phyloP scores from a whole-genome alignment of 176 grass and related monocot species.

The Paspalum vaginatum region DNA sequence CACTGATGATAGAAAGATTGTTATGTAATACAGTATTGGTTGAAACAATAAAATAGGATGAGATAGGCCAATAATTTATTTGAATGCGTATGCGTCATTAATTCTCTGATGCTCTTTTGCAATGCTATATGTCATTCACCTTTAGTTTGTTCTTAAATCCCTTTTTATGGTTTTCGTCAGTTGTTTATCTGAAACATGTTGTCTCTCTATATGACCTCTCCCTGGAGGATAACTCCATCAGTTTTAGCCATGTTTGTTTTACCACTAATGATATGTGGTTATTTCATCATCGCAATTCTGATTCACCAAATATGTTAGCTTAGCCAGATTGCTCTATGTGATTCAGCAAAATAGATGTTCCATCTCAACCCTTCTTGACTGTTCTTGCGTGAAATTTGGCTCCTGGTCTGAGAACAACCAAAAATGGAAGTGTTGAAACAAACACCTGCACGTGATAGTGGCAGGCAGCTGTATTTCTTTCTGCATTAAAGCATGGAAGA shows the following conservation, averaged over 20 bases:
- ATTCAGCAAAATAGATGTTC: background rate
- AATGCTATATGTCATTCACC: background rate
- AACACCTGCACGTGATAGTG: constrained; percentile 13
- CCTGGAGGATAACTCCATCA: constrained; percentile 2
- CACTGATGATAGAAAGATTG: background rate
- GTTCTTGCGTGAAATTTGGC: constrained; percentile 7
- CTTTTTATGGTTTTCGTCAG: background rate
- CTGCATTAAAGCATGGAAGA: constrained; percentile 42
- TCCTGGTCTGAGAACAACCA: background rate
- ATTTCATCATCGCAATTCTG: background rate
- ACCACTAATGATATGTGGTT: background rate
- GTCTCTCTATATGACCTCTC: background rate
- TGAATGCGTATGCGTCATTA: background rate
- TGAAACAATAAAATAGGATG: background rate
- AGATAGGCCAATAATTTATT: background rate
- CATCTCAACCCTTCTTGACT: background rate
- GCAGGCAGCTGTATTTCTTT: constrained; percentile 35
- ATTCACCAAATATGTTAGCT: background rate
- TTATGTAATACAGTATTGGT: background rate
- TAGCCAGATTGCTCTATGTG: constrained; percentile 11
- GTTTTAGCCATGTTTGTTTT: background rate
- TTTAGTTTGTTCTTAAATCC: constrained; percentile 11
- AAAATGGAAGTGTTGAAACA: constrained; percentile 2
- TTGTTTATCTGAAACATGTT: constrained; percentile 2
- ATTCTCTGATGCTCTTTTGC: background rate